phyloP scores from a whole-genome alignment of 768 basidiomycete genomes.

The Mrakia frigida region DNA sequence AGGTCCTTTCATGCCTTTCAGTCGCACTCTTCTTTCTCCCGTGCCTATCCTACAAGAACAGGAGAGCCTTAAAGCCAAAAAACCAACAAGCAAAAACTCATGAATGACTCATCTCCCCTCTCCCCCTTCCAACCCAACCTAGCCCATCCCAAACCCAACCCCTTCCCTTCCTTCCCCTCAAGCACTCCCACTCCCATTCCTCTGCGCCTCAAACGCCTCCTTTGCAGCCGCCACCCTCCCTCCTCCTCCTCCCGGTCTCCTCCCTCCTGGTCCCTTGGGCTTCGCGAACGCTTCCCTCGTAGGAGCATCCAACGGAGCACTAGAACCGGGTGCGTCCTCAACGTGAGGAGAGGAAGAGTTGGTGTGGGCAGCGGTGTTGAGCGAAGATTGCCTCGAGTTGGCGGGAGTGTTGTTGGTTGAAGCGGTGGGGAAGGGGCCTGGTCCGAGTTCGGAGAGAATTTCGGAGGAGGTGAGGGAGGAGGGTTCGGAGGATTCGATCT shows the following conservation, averaged over 20 bases:
- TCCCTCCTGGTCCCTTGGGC: slow-evolving; percentile 22
- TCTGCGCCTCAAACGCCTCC: slow-evolving; percentile 3
- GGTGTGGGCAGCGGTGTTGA: background rate
- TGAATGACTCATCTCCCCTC: too few relatives aligned
- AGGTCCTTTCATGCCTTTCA: too few relatives aligned
- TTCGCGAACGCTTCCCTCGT: slow-evolving; percentile 19
- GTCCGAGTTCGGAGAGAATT: slow-evolving; percentile 26
- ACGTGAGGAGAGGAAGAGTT: background rate
- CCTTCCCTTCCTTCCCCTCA: background rate
- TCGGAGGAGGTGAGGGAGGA: slow-evolving; percentile 21
- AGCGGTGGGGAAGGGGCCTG: background rate
- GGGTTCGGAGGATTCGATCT: slow-evolving; percentile 32
- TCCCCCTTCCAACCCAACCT: too few relatives aligned
- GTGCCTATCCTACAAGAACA: too few relatives aligned
- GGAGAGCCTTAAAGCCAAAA: too few relatives aligned
- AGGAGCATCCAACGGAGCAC: background rate
- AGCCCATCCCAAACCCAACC: too few relatives aligned
- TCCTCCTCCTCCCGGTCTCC: slow-evolving; percentile 21
- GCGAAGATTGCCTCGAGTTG: background rate
- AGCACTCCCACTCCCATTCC: background rate
- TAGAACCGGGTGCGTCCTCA: background rate
- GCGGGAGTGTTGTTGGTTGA: background rate
- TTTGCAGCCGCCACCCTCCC: slow-evolving; percentile 27
- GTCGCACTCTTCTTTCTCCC: too few relatives aligned
- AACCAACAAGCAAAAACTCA: too few relatives aligned